These are phyloP conservation scores for Cordyceps militaris DNA, from an alignment of 2,329 filamentous ascomycete species.

Conservation along the genomic window DNA sequence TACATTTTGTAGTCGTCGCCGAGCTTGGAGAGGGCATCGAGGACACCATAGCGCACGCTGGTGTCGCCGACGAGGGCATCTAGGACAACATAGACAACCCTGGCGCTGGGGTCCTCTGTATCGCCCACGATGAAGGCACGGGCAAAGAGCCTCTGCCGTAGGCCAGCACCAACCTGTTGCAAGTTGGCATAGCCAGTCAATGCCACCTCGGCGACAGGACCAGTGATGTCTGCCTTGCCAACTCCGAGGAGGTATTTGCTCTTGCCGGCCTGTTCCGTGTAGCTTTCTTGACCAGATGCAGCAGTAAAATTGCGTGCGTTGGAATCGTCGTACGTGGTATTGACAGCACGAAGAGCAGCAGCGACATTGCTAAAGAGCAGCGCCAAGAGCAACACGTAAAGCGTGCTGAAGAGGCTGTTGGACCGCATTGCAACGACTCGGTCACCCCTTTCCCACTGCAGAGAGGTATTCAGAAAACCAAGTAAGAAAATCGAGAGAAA, in stretches of 20 bases:
- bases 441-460: neutral
- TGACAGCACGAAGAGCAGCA: neutral
- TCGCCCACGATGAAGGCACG: conserved; percentile 82
- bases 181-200: conserved; percentile 87
- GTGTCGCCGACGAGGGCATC: conserved; percentile 86
- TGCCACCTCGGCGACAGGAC: conserved; percentile 85
- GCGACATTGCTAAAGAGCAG: neutral
- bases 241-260: conserved; percentile 45
- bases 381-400: neutral
- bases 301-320: neutral
- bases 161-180: conserved; percentile 72
- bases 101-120: conserved; percentile 54
- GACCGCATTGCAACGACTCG: neutral
- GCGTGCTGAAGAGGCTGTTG: neutral
- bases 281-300: neutral
- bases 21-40: conserved; percentile 62
- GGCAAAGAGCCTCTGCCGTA: conserved; percentile 82
- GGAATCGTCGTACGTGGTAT: neutral
- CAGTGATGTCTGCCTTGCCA: conserved; percentile 53
- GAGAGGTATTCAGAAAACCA: neutral
- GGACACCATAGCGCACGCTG: conserved; percentile 74
- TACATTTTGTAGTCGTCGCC: conserved; percentile 71
- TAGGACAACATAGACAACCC: conserved; percentile 80
- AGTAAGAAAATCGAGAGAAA: neutral
- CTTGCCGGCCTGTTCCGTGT: conserved; percentile 6